Base-by-base conservation (phyloP, 1,284 basidiomycete genomes). In the Trichosporon inkin region DNA sequence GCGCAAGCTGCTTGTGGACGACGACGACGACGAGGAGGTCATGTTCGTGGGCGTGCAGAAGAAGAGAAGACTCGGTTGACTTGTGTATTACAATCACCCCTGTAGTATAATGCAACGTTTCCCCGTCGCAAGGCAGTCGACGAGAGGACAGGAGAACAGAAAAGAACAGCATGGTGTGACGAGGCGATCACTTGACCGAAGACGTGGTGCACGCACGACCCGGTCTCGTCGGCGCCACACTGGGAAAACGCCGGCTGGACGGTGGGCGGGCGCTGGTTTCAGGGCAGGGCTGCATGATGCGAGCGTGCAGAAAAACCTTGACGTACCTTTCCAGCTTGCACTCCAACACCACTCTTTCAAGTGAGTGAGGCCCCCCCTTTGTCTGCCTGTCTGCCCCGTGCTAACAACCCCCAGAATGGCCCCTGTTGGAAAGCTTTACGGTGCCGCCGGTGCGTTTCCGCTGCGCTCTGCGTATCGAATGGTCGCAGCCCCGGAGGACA, bases 381-480 rank as follows among this genome's bases (percentile, higher is more conserved):
- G 14, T n/a, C 14, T 10, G 14, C 10, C 22, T 32, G 10, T 16
- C 14, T 10, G 16, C 3, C 44, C 28, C 22, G 22, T n/a, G 14
- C 44, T 49, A 17, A 54, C 22, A 56, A 38, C n/a, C n/a, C 20
- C 6, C 58, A 70, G 62, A 60, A 73, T 73, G 71, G 70, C 71
- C 61, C 69, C 71, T 55, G 62, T 67, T 62, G 66, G 66, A 58
- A 73, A 69, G 60, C 67, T 73, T 54, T 65, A 68, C 57, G 72
- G 73, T 60, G 73, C 71, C 68, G 53, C 68, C 22, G 71, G 72
- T 74, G 64, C 35, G 71, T 69, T 28, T 32, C 28, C 28, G 28
- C 28, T 8, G 44, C 44, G 36, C 17, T 14, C 14, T 14, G 17
- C 19, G 24, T 20, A 11, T 49, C 44, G 44, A 49, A 16, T n/a